Evolutionary conservation across 2,329 filamentous ascomycete genomes (phyloP), one percentile per base, ranked within the genome.

Genomic region (Pseudodiploospora longispora): DNA sequence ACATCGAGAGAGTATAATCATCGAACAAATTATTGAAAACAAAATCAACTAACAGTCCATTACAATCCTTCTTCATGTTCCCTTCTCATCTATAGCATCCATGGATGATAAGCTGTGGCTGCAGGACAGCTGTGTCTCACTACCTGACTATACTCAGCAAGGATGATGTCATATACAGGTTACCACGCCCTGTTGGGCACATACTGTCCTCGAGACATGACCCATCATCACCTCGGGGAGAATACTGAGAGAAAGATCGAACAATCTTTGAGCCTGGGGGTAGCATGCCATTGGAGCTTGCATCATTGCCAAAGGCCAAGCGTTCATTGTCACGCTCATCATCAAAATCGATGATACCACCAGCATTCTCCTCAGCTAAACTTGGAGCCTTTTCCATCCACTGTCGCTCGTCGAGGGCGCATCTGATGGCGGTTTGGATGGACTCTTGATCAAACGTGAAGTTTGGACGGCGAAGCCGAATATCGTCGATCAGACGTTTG

Each of bases 371-470:
- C 29, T 62, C 55, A 3, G 65, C 56, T 10, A 67, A 42, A 10
- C 55, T 58, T 6, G 61, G 57, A 38, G 59, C 46, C 10, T 55
- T 52, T 6, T 57, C 54, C 6, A 60, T 49, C 59, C 64, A 65
- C 27, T 58, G 53, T 3, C 66, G 59, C 52, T 69, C 66, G 12
- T 66, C 62, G 5, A 66, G 47, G 5, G 59, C 65, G 43, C 65
- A 63, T 36, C 62, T 59, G 7, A 66, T 57, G 4, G 66, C 61
- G 12, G 62, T 55, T 29, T 65, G 64, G 7, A 74, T 64, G 3
- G 66, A 72, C 53, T 72, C 69, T 36, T 68, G 66, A 46, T 69
- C 72, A 32, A 63, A 61, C 7, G 63, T 65, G 39, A 77, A 70
- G 36, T 61, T 59, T 3, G 67, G 65, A 19, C 68, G 65, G 8